Evolutionary conservation across 192 early-diverging fungal species (phyloP), one percentile per base, ranked within the genome.

Genomic region (Hyaloraphidium curvatum): DNA sequence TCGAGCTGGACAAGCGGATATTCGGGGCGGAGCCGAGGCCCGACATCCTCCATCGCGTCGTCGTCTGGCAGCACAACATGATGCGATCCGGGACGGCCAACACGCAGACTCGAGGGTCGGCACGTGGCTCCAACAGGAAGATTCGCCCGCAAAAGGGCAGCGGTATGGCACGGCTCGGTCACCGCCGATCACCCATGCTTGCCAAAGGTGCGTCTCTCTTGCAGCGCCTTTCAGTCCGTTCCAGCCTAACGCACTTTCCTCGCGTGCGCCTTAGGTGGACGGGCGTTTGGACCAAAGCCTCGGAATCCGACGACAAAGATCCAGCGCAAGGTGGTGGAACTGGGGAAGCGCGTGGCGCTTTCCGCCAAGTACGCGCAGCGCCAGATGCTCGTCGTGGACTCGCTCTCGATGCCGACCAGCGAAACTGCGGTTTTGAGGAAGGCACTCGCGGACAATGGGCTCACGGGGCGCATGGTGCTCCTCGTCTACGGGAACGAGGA

Each of bases 271-370:
- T 11, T 33, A 77, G 76, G 84, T 65, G 85, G 78, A 51, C 70
- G 77, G 53, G 85, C 76, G 0, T 89, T 91, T 56, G 93, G 89
- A n/a, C 91, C 91, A n/a, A 73, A 78, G 23, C 87, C 90, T 0
- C 82, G 86, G 52, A 74, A 79, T 60, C 83, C 84, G 50, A 71
- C 75, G 25, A 89, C 77, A 1, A 80, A 90, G 43, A 65, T 97
- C 28, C 87, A 80, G 39, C 68, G 76, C 52, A 89, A 95, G 64
- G 83, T 93, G 13, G 89, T 89, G 72, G 69, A 82, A 33, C 64
- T 78, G 57, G 89, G 80, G 30, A 70, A 95, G 39, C 79, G 89
- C 14, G 67, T 79, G 22, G 91, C 86, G 2, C 71, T 97, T 2
- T 81, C 85, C 19, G 72, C 84, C 37, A 97, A 97, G 65, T 92